phyloP scores from a whole-genome alignment of 257 asterid genomes.

The Solanum arcanum region DNA sequence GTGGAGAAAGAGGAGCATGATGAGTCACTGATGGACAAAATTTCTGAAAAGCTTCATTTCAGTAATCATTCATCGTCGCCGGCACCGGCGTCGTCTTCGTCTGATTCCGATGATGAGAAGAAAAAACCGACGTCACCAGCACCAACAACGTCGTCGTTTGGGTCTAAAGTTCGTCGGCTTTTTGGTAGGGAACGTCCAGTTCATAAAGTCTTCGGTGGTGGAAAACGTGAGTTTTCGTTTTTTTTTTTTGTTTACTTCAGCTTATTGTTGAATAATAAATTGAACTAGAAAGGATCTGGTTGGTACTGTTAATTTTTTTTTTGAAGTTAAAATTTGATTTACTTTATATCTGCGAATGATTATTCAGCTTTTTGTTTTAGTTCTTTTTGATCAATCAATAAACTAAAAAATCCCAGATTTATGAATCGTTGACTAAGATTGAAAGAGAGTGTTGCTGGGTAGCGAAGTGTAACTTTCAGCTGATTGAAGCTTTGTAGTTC shows the following conservation, averaged over 20 bases:
- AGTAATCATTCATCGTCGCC: slow-evolving; percentile 5
- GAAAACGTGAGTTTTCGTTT: slow-evolving; percentile 36
- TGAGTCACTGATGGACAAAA: slow-evolving; percentile 44
- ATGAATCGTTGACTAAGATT: not conserved
- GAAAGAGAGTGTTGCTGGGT: not conserved
- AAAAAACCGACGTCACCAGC: slow-evolving; percentile 12
- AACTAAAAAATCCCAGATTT: not conserved
- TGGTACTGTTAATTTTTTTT: not conserved
- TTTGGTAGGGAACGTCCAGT: slow-evolving; percentile 72
- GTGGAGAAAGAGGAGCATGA: slow-evolving; percentile 42
- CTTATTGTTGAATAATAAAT: not conserved
- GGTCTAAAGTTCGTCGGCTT: slow-evolving; percentile 44
- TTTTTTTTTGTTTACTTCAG: not conserved
- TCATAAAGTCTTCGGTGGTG: slow-evolving; percentile 74
- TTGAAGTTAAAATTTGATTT: not conserved
- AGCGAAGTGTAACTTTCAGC: not conserved
- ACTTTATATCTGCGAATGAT: not conserved
- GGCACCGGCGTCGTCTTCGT: slow-evolving; percentile 23
- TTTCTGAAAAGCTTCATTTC: slow-evolving; percentile 34
- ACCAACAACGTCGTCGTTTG: slow-evolving; percentile 12
- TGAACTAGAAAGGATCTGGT: not conserved
- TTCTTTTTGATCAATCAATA: not conserved
- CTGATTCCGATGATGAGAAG: slow-evolving; percentile 49
- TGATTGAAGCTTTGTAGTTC: not conserved
- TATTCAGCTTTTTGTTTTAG: not conserved